Conservation (phyloP, 257 asterid genomes). For the Solanum etuberosum region DNA sequence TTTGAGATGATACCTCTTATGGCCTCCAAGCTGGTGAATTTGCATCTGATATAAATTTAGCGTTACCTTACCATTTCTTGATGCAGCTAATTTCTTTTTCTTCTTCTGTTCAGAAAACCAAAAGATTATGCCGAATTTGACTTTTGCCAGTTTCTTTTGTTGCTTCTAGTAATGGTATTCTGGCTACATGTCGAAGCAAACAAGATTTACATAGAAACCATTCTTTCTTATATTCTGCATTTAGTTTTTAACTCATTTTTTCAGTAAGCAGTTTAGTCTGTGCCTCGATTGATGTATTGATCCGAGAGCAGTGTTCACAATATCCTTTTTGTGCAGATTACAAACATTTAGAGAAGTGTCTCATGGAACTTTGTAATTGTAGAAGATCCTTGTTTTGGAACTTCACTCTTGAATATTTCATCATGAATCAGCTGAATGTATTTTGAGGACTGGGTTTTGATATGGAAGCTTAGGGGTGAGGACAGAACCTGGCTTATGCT, state of each 20-base stretch:
- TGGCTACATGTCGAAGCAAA: neutral
- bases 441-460: conserved; percentile 18
- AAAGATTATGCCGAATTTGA: neutral
- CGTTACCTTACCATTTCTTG: neutral
- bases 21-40: conserved; percentile 8
- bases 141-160: conserved; percentile 9
- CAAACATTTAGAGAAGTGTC: conserved; percentile 30
- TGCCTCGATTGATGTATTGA: conserved; percentile 31
- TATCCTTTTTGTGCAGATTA: conserved; percentile 67
- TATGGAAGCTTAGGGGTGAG: conserved; percentile 30
- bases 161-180: neutral
- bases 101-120: neutral
- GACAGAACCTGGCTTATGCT: conserved; percentile 12
- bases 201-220: neutral
- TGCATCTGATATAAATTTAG: neutral
- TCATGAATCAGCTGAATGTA: conserved; percentile 14
- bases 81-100: neutral
- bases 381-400: conserved; percentile 29
- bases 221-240: neutral
- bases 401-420: conserved; percentile 25
- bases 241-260: neutral
- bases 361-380: conserved; percentile 24
- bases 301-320: conserved; percentile 35
- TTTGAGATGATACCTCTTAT: conserved; percentile 3
- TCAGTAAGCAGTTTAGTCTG: neutral